A percentile compares a stretch with the other conserved stretches of the same genome.
Conservation (phyloP, 352 stramenopile species). For the Phytophthora tentaculata region DNA sequence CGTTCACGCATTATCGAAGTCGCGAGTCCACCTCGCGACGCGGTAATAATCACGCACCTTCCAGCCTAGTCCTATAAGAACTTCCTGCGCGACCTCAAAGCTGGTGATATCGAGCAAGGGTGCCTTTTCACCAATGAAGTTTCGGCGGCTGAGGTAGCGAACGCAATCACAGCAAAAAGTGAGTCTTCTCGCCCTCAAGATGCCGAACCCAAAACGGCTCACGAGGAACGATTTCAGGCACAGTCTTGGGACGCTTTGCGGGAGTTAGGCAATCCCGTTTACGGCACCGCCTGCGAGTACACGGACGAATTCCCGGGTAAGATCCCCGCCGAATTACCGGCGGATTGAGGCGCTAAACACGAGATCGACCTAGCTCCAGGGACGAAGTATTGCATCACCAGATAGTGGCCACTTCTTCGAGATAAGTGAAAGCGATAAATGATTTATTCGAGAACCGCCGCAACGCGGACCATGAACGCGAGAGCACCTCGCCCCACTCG, state of each 20-base stretch:
- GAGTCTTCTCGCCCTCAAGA: no score
- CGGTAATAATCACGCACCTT: neutral
- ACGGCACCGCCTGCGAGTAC: neutral
- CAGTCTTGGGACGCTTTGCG: neutral
- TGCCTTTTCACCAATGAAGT: neutral
- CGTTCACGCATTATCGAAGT: neutral
- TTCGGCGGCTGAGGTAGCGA: neutral
- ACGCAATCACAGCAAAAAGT: neutral
- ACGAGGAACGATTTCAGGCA: conserved; percentile 1
- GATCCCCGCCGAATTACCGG: conserved; percentile 4
- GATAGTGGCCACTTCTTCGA: conserved; percentile 1
- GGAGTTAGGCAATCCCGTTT: neutral
- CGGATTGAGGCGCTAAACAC: conserved; percentile 2
- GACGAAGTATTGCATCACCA: conserved; percentile 25
- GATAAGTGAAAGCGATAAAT: conserved; percentile 15
- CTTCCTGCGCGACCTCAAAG: neutral
- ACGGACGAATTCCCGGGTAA: neutral
- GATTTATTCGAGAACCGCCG: conserved; percentile 27
- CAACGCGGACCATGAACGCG: conserved; percentile 23
- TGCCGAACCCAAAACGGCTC: conserved; percentile 1
- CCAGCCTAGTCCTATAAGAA: neutral
- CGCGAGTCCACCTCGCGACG: neutral
- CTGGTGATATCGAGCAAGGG: conserved; percentile 2
- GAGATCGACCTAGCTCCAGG: conserved; percentile 8
- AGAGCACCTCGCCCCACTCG: conserved; percentile 7